These are phyloP conservation scores for Phytophthora fragariae DNA, from an alignment of 352 stramenopile genomes.

Conservation along the genomic window DNA sequence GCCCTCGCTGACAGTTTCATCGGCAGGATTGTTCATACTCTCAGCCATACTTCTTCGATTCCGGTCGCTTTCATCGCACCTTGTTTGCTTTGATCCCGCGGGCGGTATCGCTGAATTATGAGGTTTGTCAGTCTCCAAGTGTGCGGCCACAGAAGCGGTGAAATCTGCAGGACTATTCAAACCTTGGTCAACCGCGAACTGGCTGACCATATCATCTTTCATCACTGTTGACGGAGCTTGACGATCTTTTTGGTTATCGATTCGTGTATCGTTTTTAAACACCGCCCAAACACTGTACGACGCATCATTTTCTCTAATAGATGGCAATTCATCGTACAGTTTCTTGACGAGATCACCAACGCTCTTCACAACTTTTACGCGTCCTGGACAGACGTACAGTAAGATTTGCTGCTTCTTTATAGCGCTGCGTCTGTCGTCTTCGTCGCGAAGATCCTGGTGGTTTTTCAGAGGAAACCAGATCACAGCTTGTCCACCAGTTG, in stretches of 20 bases:
- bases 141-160: not conserved
- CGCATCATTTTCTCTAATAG: slow-evolving; percentile 25
- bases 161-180: not conserved
- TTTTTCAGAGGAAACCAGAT: slow-evolving; percentile 51
- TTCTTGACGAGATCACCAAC: slow-evolving; percentile 56
- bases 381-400: slow-evolving; percentile 68
- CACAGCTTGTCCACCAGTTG: slow-evolving; percentile 37
- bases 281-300: slow-evolving; percentile 60
- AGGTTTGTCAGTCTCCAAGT: not conserved
- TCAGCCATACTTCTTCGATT: not conserved
- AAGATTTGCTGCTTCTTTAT: slow-evolving; percentile 46
- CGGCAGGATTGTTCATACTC: not conserved
- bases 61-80: not conserved
- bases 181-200: not conserved
- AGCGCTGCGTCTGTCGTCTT: not conserved
- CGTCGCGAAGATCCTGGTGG: not conserved
- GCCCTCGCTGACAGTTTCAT: not conserved
- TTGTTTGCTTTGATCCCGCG: not conserved
- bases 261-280: slow-evolving; percentile 3
- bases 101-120: not conserved
- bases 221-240: not conserved
- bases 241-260: slow-evolving; percentile 26
- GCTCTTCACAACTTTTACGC: slow-evolving; percentile 75
- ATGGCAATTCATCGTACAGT: slow-evolving; percentile 56
- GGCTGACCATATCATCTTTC: not conserved